Base-by-base conservation (phyloP, 2,329 filamentous ascomycete genomes). In the Nothomitra cinnamomea region DNA sequence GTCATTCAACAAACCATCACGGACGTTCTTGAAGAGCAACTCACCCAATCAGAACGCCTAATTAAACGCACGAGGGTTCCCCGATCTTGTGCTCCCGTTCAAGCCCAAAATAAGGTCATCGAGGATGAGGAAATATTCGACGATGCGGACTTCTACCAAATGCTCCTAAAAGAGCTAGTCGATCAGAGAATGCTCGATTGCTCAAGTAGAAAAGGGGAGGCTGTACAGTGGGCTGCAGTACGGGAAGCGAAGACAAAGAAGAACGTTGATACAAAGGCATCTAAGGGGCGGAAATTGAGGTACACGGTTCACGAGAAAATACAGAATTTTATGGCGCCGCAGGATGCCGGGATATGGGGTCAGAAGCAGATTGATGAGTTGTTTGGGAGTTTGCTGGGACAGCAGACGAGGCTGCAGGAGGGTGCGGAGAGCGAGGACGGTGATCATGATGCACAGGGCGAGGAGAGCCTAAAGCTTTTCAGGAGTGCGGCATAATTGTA, bases 271-370 rank as follows among this genome's bases (percentile, higher is more conserved):
- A 89, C 89, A 19, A 92, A 89, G 65, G 92, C 92, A 0, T 94
- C 87, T 65, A 96, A 96, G 69, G 92, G 92, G 4, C 75, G 92
- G 51, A 95, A 95, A 71, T 78, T 98, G 76, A 77, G 87, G 40
- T 98, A 90, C 68, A 92, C 86, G 15, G 87, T 95, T 47, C 89
- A 96, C 64, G 90, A 96, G 71, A 96, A 96, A 72, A 68, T 98
- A 63, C 87, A 95, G 70, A 95, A 95, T 67, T 96, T 96, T 64
- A 95, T 95, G 88, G 89, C 89, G 10, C 82, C 88, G 0, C 87
- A 95, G 65, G 85, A 94, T 64, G 74, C 86, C 53, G 76, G 83
- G 2, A 69, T 67, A 15, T 98, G 92, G 92, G 85, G 86, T 57
- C 80, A 83, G 59, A 76, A 79, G 56, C 87, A 89, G 54, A 79